Evolutionary conservation across 208 protist genomes (phyloP).

Genomic region (Tritrichomonas musculus): DNA sequence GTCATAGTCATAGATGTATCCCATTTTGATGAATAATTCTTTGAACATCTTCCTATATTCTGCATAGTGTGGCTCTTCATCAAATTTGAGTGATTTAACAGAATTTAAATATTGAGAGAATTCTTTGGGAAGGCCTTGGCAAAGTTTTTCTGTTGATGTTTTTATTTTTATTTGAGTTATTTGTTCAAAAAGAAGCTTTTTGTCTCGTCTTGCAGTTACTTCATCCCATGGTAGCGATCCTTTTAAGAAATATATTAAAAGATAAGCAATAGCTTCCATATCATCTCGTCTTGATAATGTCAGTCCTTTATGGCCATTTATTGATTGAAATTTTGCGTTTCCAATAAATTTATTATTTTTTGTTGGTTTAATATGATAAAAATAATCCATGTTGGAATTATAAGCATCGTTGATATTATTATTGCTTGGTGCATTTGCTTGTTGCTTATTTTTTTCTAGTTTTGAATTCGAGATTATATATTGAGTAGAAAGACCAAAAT

Average conservation of each 20-base stretch:
- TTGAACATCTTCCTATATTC: not conserved
- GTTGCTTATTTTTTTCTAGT: conserved; percentile 88
- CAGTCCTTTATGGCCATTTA: conserved; percentile 98
- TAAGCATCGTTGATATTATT: too few species aligned
- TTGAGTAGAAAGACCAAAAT: conserved; percentile 84
- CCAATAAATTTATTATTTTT: conserved; percentile 74
- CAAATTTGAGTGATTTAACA: not conserved
- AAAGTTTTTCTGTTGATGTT: conserved; percentile 83
- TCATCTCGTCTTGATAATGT: conserved; percentile 67
- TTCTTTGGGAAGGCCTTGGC: conserved; percentile 60
- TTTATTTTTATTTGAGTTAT: conserved; percentile 91
- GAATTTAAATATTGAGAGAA: not conserved
- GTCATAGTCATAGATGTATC: not conserved
- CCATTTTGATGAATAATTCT: not conserved
- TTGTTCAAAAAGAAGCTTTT: conserved; percentile 95
- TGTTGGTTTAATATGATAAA: conserved; percentile 90
- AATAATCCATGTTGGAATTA: conserved; percentile 81
- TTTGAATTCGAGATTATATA: conserved; percentile 92
- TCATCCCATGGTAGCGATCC: conserved; percentile 97
- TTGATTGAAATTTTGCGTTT: conserved; percentile 94
- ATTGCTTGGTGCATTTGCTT: conserved; percentile 37
- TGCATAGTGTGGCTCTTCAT: not conserved
- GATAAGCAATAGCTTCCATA: conserved; percentile 88
- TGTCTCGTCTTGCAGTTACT: conserved; percentile 72
- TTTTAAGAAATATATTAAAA: conserved; percentile 97